Evolutionary conservation across 805 yeast genomes (phyloP).

Genomic region (Barnettozyma pratensis): DNA sequence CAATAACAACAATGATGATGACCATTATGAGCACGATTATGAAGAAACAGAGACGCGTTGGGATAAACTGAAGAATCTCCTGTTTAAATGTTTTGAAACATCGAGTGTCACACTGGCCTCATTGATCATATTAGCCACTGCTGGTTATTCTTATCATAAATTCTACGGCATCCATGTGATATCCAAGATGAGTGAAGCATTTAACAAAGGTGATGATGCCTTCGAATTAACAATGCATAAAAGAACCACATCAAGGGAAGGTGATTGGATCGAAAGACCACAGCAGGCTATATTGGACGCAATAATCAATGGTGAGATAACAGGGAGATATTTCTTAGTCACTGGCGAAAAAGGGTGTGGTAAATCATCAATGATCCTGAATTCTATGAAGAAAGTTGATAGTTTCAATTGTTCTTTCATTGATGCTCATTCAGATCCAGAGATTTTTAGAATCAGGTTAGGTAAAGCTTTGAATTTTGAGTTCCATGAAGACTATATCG

Average conservation of each 20-base stretch:
- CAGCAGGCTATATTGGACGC: slow-evolving; percentile 63
- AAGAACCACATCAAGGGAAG: slow-evolving; percentile 31
- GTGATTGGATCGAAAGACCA: slow-evolving; percentile 65
- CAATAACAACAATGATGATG: slow-evolving; percentile 6
- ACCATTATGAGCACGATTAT: slow-evolving; percentile 11
- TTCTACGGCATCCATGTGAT: slow-evolving; percentile 55
- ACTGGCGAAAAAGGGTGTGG: slow-evolving; percentile 89
- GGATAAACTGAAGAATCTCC: slow-evolving; percentile 12
- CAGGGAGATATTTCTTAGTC: slow-evolving; percentile 65
- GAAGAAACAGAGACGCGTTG: slow-evolving; percentile 12
- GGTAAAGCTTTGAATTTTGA: slow-evolving; percentile 73
- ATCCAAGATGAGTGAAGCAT: slow-evolving; percentile 59
- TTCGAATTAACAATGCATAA: slow-evolving; percentile 52
- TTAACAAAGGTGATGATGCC: slow-evolving; percentile 62
- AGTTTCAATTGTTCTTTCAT: slow-evolving; percentile 64
- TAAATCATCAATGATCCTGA: slow-evolving; percentile 68
- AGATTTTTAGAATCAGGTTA: slow-evolving; percentile 67
- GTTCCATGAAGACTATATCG: slow-evolving; percentile 77
- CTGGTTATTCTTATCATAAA: slow-evolving; percentile 68
- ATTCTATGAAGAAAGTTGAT: slow-evolving; percentile 57
- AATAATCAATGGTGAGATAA: slow-evolving; percentile 55
- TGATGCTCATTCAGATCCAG: slow-evolving; percentile 86
- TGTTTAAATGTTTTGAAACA: slow-evolving; percentile 53
- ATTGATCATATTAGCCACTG: slow-evolving; percentile 58
- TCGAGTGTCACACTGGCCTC: slow-evolving; percentile 69